Evolutionary conservation across 2,329 filamentous ascomycete species (phyloP).

Genomic region (Knufia fluminis): DNA sequence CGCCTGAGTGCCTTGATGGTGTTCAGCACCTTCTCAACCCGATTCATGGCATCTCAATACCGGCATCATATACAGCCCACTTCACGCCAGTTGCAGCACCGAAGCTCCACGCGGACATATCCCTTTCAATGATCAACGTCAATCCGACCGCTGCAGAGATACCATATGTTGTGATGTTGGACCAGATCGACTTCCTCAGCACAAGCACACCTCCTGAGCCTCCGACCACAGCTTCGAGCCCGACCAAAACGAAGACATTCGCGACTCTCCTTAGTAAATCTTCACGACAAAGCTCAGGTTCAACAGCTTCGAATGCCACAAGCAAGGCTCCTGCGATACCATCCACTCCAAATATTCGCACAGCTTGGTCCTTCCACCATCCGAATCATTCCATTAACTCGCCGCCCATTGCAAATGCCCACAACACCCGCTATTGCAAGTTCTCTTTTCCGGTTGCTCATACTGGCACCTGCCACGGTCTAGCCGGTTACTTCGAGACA

Average conservation of each 20-base stretch:
- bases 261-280: conserved; percentile 2
- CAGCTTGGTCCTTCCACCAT: conserved; percentile 37
- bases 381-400: conserved; percentile 32
- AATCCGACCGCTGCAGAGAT: conserved; percentile 74
- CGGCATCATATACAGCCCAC: conserved; percentile 85
- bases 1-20: conserved; percentile 90
- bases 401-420: conserved; percentile 44
- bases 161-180: conserved; percentile 89
- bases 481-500: conserved; percentile 93
- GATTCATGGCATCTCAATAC: conserved; percentile 82
- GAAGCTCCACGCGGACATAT: conserved; percentile 72
- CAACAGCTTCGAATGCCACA: conserved; percentile 10
- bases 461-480: conserved; percentile 76
- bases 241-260: conserved; percentile 8
- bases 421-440: conserved; percentile 75
- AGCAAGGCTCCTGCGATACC: conserved; percentile 26
- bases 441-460: conserved; percentile 69
- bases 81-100: conserved; percentile 86
- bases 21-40: conserved; percentile 82
- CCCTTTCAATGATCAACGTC: conserved; percentile 45
- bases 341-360: conserved; percentile 31
- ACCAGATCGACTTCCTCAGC: conserved; percentile 78
- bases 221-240: not conserved
- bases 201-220: conserved; percentile 45
- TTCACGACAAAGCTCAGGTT: not conserved